phyloP scores from a whole-genome alignment of 345 rosid genomes.

The Pistacia atlantica region DNA sequence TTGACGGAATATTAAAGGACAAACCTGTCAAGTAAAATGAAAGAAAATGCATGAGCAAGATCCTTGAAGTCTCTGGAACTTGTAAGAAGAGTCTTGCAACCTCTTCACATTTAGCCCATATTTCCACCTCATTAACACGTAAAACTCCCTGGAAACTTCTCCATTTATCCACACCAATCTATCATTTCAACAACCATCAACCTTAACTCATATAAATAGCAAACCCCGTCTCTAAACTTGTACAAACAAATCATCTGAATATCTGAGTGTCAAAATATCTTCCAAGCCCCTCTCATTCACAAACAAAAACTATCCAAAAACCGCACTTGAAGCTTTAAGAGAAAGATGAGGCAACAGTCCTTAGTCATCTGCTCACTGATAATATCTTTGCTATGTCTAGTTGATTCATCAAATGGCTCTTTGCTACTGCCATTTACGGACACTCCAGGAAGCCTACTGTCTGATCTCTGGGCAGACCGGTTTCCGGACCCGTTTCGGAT shows the following conservation, averaged over 20 bases:
- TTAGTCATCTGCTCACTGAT: slow-evolving; percentile 6
- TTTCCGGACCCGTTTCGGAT: slow-evolving; percentile 61
- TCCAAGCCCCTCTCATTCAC: no score
- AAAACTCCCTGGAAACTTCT: slow-evolving; percentile 38
- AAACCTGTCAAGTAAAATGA: not conserved
- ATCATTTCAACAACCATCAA: not conserved
- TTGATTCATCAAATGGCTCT: slow-evolving; percentile 32
- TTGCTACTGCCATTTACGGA: slow-evolving; percentile 50
- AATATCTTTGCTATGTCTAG: slow-evolving; percentile 21
- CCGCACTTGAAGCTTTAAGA: not conserved
- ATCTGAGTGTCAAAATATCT: not conserved
- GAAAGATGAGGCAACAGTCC: slow-evolving; percentile 21
- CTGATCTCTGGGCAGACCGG: slow-evolving; percentile 48
- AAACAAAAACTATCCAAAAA: not conserved
- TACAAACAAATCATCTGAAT: not conserved
- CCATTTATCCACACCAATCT: slow-evolving; percentile 8
- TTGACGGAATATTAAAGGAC: no score
- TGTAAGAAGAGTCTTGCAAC: slow-evolving; percentile 5
- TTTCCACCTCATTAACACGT: slow-evolving; percentile 3
- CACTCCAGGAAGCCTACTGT: slow-evolving; percentile 39
- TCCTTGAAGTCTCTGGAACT: slow-evolving; percentile 23
- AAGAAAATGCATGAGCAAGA: not conserved
- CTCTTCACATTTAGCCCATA: not conserved
- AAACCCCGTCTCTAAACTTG: not conserved
- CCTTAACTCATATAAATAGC: not conserved